Conservation (phyloP, 208 protist genomes). For the Phytomonas serpens region DNA sequence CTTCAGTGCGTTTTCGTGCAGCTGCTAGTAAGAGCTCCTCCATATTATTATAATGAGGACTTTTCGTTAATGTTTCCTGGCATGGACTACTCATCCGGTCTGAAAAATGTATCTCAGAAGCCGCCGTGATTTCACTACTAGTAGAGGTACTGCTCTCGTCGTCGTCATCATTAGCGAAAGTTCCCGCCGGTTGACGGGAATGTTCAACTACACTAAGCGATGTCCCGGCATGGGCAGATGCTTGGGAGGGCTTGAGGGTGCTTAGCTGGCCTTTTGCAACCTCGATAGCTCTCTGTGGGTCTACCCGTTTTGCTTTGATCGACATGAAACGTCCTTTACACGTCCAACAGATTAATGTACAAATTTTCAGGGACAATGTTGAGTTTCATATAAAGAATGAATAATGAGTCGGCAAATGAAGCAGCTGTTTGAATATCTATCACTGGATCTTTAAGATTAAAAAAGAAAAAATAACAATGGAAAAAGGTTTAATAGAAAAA, state of each 20-base stretch:
- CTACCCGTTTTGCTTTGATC: constrained; percentile 72
- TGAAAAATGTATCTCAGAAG: background rate
- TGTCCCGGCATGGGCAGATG: background rate
- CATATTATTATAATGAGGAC: background rate
- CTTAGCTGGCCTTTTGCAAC: constrained; percentile 38
- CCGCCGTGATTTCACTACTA: background rate
- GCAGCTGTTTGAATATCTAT: background rate
- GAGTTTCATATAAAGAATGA: background rate
- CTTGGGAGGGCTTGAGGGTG: background rate
- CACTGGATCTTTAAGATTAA: background rate
- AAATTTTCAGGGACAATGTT: background rate
- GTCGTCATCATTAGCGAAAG: background rate
- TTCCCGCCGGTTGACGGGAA: background rate
- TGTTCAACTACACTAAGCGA: background rate
- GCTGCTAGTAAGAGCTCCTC: background rate
- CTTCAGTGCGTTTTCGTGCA: background rate
- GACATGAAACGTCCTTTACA: constrained; percentile 24
- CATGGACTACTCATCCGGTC: background rate
- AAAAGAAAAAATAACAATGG: constrained; percentile 11
- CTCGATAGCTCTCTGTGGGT: constrained; percentile 35
- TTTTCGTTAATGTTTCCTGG: background rate
- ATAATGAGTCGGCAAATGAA: constrained; percentile 8
- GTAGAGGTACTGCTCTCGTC: background rate
- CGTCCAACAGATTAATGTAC: background rate
- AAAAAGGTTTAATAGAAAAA: constrained; percentile 9